Evolutionary conservation across 2,329 filamentous ascomycete species (phyloP), one percentile per base, ranked within the genome.

Genomic region (Zasmidium citrigriseum): DNA sequence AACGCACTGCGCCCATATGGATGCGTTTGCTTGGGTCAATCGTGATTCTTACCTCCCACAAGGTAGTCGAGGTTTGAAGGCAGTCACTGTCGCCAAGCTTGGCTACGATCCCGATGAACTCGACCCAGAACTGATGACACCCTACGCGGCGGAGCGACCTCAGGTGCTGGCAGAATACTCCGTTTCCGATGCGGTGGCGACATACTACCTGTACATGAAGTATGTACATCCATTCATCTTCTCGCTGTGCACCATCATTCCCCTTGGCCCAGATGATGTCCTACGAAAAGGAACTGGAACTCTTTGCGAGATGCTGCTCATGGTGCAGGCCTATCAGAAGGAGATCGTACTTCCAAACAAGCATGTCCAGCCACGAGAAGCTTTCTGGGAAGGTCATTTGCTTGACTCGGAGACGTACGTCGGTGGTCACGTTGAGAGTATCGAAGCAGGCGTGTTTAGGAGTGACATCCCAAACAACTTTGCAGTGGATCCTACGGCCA

Each of bases 201-300:
- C 95, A 0, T 99, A 99, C 74, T 99, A 99, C 72, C 80, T 99
- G 62, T 99, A 99, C 82, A 99, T 99, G 96, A 99, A 99, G 88
- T 99, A 99, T 75, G 91, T 99, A n/a, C 95, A 99, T 74, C 95
- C 95, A 2, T 99, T 99, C 80, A 95, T 99, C 73, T 99, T 99
- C 82, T 98, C 96, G 1, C 81, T 99, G 0, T 99, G 95, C 77
- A 99, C 93, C 1, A 97, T 99, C 77, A 82, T 99, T 73, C 95
- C 95, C 0, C 82, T 99, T 1, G 91, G 91, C 46, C 91, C 93
- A 29, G 93, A 99, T 70, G 95, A 98, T 71, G 91, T 93, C 1
- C 76, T 98, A 68, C 86, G 95, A 66, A 99, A 99, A 75, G 95
- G 95, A 72, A 99, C 95, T 0, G 95, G 95, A 75, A 99, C 95